Evolutionary conservation across 371 early-diverging fungal genomes (phyloP), one percentile per base, ranked within the genome.

Genomic region (Mycotypha africana): DNA sequence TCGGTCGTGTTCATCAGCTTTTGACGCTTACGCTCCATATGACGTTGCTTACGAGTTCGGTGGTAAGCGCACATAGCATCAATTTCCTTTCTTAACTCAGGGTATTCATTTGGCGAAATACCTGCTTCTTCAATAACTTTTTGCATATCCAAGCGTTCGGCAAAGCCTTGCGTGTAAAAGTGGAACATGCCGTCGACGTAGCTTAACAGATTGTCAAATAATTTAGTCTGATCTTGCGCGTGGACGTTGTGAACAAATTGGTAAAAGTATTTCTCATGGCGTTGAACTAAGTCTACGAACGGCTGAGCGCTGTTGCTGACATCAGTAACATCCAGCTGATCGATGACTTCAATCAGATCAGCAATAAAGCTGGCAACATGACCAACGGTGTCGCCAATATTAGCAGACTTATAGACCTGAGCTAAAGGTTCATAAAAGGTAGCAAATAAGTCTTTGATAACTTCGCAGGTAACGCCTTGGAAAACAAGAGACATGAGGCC

Each of bases 361-460:
- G 81, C 78, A 4, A 72, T 56, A 49, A 84, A 84, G 9, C 51
- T 62, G 11, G 74, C 61, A 15, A 81, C 55, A 32, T 84, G 79
- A 30, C 75, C 61, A 24, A 84, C 57, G 6, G 76, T 78, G 25
- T 79, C 81, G 1, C 76, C 70, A 34, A 84, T 78, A 45, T 82
- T 81, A 15, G 85, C 85, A 3, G 78, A 67, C 58, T 78, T 81
- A 56, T 84, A 84, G 1, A 84, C 79, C 43, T 79, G 62, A 5
- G 80, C 79, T 28, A 84, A 47, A 14, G 85, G 85, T 26, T 78
- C 66, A 47, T 84, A 84, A 46, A 84, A 82, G 32, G 80, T 78
- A 8, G 81, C 62, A 39, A 84, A 71, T 7, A 82, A 40, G 23
- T 84, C 82, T 38, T 75, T 79, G 38, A 82, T 62, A 7, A 84